Evolutionary conservation across 1,284 basidiomycete species (phyloP).

Genomic region (Naganishia liquefaciens): DNA sequence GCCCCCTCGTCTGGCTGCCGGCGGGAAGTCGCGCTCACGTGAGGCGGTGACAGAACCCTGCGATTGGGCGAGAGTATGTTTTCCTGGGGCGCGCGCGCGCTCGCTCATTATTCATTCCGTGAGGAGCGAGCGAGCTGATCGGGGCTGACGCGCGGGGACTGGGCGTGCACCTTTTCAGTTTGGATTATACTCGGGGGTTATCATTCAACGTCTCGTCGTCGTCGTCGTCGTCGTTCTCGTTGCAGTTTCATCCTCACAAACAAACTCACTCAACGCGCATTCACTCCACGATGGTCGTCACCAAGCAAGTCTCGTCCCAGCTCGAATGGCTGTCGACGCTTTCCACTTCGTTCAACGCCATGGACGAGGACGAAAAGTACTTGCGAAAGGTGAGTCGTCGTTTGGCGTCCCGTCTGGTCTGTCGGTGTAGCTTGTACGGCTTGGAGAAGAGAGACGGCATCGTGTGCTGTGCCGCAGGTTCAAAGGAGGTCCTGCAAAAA

Average conservation of each 20-base stretch:
- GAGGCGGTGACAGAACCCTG: conserved; percentile 2
- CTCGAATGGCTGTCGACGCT: conserved; percentile 87
- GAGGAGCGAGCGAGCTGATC: background rate
- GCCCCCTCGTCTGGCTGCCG: background rate
- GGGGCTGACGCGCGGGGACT: background rate
- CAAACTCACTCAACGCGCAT: background rate
- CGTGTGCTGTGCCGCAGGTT: background rate
- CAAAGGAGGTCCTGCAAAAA: background rate
- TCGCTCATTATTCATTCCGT: background rate
- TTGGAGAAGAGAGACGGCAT: background rate
- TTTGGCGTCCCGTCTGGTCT: background rate
- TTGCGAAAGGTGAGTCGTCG: conserved; percentile 76
- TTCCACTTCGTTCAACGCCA: conserved; percentile 67
- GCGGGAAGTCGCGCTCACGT: background rate
- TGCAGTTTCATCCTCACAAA: background rate
- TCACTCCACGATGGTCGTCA: conserved; percentile 33
- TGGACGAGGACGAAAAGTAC: conserved; percentile 72
- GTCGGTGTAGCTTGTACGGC: background rate
- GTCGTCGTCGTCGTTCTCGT: background rate
- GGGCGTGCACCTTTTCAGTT: background rate
- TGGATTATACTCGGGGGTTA: too few species aligned
- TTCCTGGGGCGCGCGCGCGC: background rate
- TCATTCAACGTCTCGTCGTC: background rate
- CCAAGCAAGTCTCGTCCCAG: conserved; percentile 60
- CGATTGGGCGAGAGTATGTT: conserved; percentile 21